Base-by-base conservation (phyloP, 2,329 filamentous ascomycete genomes). In the Cladosporium sp. region DNA sequence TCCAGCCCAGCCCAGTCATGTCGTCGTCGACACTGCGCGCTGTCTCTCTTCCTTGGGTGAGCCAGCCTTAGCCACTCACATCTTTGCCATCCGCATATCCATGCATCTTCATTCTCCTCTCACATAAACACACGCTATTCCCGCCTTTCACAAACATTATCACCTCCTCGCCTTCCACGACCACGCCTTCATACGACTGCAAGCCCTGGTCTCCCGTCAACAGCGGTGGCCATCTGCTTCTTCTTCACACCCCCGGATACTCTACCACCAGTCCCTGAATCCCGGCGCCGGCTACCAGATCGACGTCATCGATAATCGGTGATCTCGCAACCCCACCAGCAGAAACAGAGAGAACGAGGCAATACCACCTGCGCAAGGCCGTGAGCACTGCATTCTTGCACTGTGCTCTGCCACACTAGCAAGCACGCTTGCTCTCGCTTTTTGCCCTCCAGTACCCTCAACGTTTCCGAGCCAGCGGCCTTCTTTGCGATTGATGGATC, bases 1-100 rank as follows among this genome's bases (percentile, higher is more conserved):
- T 7, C 13, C 32, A 35, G n/a, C 32, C 32, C 32, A 16, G 13
- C 36, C 25, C 27, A 48, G 45, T 48, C 45, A 18, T 48, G 45
- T 48, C 45, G 45, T 48, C 45, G 45, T 48, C 36, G 45, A 48
- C 45, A 12, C n/a, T n/a, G 29, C 43, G 45, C 36, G n/a, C 19
- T 27, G 38, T 25, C 7, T 19, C 35, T 29, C 32, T 35, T 35
- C 15, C 32, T 35, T 27, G 22, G 22, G 22, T 27, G 4, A 27
- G 9, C 22, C 4, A 27, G 22, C 22, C 22, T 9, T 27, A 4
- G 4, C 5, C 22, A 27, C 22, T 27, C 9, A 5, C 22, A 27
- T 9, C 22, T 27, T 5, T 9, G 22, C 9, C 22, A 5, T 9
- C 9, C 22, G 22, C 22, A 5, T 27, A 4, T 27, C 22, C 22